Base-by-base conservation (phyloP, 208 protist genomes). In the Entamoeba dispar region DNA sequence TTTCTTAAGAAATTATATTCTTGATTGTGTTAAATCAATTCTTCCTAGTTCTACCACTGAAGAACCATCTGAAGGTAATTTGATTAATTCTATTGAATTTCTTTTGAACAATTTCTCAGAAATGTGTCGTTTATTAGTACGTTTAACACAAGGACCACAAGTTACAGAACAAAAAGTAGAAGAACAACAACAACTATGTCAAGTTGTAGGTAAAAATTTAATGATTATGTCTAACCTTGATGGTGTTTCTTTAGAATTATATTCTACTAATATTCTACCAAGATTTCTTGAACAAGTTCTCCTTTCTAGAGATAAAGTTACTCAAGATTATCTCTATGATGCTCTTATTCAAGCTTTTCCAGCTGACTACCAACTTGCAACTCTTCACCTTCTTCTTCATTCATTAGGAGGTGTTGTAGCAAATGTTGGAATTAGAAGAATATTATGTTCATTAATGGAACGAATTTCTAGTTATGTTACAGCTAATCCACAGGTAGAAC, bases 1-100 rank as follows among this genome's bases (percentile, higher is more conserved):
- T 15, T 95, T 95, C 49, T 34, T 95, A 12, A 4, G 94, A 17
- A 27, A 91, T 47, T 95, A 93, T 12, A 38, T 95, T 73, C 8
- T 91, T 38, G 90, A 94, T 55, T 50, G 91, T 19, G n/a, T 86
- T 12, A 92, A 92, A 50, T 31, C 49, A 34, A 27, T 93, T 38
- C 77, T 94, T 50, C 94, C 94, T 27, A 61, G 93, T 61, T 22
- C 27, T 6, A 92, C 50, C 31, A 69, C 49, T 22, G 49, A 38
- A 43, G 51, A 92, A 15, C 27, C 49, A 15, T 3, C 50, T 10
- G 50, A 92, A 27, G 91, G 91, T n/a, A 50, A 69, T 69, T 43
- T 92, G 5, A 38, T 34, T 0, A 55, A 92, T 69, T 92, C 91
- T 0, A 14, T 92, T 7, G 22, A 57, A 19, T 92, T 92, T 43